These are phyloP conservation scores for Babesia sp. DNA, from an alignment of 169 alveolate species.

Conservation along the genomic window DNA sequence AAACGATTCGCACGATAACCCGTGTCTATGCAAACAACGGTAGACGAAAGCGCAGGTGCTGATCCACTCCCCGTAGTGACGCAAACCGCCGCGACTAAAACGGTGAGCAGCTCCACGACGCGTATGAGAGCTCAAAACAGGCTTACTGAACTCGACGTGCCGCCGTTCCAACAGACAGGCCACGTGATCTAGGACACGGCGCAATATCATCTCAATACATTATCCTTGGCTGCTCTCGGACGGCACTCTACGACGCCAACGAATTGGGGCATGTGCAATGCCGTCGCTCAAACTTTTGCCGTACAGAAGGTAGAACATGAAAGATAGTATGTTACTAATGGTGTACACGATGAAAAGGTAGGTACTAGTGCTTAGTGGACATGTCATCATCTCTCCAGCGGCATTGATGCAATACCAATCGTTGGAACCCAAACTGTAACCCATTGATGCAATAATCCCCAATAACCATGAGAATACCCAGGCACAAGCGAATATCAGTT, in stretches of 20 bases:
- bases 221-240: not conserved
- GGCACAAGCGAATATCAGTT: not conserved
- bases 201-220: not conserved
- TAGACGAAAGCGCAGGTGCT: slow-evolving; percentile 19
- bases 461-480: slow-evolving; percentile 38
- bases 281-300: slow-evolving; percentile 8
- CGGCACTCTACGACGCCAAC: slow-evolving; percentile 1
- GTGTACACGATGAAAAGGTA: slow-evolving; percentile 18
- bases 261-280: slow-evolving; percentile 11
- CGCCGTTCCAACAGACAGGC: slow-evolving; percentile 24
- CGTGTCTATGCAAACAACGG: slow-evolving; percentile 4
- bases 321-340: slow-evolving; percentile 9
- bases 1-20: slow-evolving; percentile 8
- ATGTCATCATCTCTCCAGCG: slow-evolving; percentile 13
- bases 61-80: slow-evolving; percentile 64
- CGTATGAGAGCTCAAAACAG: not conserved
- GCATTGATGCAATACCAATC: slow-evolving; percentile 31
- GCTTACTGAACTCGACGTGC: slow-evolving; percentile 47
- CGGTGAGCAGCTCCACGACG: slow-evolving; percentile 5
- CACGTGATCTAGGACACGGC: slow-evolving; percentile 26
- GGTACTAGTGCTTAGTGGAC: not conserved
- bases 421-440: slow-evolving; percentile 6
- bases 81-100: slow-evolving; percentile 51
- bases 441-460: slow-evolving; percentile 19
- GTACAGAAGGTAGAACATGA: slow-evolving; percentile 11